Conservation (phyloP, 139 green algal genomes). For the Chlorella sp. region DNA sequence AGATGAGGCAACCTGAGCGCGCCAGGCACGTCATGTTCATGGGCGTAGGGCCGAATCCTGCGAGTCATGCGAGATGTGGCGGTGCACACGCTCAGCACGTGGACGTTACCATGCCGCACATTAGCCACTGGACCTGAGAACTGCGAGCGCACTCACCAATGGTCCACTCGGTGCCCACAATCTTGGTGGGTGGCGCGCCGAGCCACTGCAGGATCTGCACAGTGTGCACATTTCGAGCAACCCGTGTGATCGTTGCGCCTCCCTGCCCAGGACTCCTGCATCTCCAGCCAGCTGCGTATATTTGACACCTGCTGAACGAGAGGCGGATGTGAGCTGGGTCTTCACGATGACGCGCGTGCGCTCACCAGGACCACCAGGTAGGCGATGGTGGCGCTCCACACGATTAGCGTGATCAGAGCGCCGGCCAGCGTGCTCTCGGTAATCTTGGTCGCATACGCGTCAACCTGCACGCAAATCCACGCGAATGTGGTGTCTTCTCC, state of each 20-base stretch:
- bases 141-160: constrained; percentile 5
- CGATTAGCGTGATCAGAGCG: neutral
- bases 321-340: neutral
- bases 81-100: neutral
- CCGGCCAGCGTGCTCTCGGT: neutral
- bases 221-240: no score
- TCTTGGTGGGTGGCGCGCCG: neutral
- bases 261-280: no score
- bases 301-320: neutral
- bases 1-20: constrained; percentile 1
- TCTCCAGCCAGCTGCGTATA: neutral
- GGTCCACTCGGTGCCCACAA: constrained; percentile 8
- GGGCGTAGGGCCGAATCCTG: neutral
- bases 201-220: neutral
- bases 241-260: no score
- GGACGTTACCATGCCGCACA: no score
- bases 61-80: neutral
- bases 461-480: neutral
- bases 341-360: no score
- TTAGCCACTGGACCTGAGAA: no score
- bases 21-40: constrained; percentile 4
- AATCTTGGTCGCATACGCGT: neutral
- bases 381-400: neutral
- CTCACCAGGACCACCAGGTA: constrained; percentile 4
- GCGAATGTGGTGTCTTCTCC: no score